Percentiles rank a stretch among this genome's conserved stretches.
These are phyloP conservation scores for Acanthamoeba quina DNA, from an alignment of 208 protist genomes.

Conservation along the genomic window DNA sequence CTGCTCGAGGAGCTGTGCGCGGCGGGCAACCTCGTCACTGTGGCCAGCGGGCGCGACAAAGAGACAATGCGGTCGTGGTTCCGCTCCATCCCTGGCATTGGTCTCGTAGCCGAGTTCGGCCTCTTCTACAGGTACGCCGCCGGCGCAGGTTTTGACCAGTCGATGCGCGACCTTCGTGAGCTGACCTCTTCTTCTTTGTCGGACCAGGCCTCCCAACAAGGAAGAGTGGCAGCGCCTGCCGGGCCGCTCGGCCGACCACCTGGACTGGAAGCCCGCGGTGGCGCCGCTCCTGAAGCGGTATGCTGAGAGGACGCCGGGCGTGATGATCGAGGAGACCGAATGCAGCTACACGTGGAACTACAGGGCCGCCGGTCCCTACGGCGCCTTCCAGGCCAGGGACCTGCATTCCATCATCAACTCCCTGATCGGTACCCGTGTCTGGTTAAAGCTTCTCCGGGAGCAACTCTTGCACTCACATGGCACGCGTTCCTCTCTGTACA, in stretches of 20 bases:
- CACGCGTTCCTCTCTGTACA: neutral
- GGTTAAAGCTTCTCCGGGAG: too few species aligned
- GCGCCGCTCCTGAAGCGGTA: slow-evolving; percentile 50
- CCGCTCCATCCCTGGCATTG: slow-evolving; percentile 62
- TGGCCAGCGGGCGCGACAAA: slow-evolving; percentile 55
- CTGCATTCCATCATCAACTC: slow-evolving; percentile 45
- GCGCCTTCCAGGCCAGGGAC: slow-evolving; percentile 44
- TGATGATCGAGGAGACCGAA: slow-evolving; percentile 46
- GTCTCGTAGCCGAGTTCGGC: slow-evolving; percentile 56
- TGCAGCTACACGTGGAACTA: slow-evolving; percentile 58
- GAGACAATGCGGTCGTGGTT: slow-evolving; percentile 59
- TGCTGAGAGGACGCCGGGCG: slow-evolving; percentile 47
- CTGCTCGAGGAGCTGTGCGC: slow-evolving; percentile 40
- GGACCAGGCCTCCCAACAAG: neutral
- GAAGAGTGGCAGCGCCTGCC: slow-evolving; percentile 55
- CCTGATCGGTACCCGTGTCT: neutral
- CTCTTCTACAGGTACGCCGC: slow-evolving; percentile 41
- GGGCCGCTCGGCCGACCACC: neutral
- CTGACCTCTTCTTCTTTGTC: neutral
- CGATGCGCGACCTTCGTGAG: neutral
- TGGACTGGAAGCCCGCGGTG: slow-evolving; percentile 41
- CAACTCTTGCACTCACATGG: neutral
- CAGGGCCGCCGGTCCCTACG: slow-evolving; percentile 48
- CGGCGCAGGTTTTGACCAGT: neutral
- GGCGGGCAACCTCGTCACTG: slow-evolving; percentile 16